Percentiles rank a stretch among this genome's conserved stretches.
Evolutionary conservation across 352 stramenopile genomes (phyloP).

Genomic region (Phytophthora cactorum): DNA sequence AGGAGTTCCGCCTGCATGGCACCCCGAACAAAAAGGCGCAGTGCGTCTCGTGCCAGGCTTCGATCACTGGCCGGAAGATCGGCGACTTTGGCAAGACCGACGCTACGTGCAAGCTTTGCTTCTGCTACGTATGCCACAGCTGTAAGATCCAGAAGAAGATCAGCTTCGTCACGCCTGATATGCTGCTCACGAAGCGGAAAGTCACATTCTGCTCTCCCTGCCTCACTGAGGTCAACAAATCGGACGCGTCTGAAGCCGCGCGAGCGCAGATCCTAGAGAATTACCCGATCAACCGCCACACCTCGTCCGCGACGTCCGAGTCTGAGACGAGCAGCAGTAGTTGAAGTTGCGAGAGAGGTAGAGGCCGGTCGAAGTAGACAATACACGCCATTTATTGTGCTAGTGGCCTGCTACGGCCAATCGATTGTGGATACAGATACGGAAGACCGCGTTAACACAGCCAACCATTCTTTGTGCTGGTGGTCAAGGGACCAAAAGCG

Average conservation of each 20-base stretch:
- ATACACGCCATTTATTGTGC: constrained; percentile 18
- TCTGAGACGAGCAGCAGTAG: constrained; percentile 31
- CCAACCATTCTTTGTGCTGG: constrained; percentile 4
- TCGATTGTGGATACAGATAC: background rate
- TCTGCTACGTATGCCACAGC: constrained; percentile 33
- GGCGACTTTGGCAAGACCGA: constrained; percentile 37
- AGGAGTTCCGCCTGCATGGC: constrained; percentile 25
- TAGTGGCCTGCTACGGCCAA: background rate
- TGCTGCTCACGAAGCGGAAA: constrained; percentile 29
- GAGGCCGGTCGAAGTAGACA: constrained; percentile 7
- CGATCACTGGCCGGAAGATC: constrained; percentile 27
- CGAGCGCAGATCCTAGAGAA: constrained; percentile 33
- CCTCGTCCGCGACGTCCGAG: constrained; percentile 27
- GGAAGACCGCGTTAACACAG: background rate
- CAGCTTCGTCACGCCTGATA: constrained; percentile 41
- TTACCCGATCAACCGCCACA: constrained; percentile 17
- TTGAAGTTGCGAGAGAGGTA: constrained; percentile 3
- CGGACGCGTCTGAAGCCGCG: constrained; percentile 31
- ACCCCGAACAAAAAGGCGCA: constrained; percentile 25
- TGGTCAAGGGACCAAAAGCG: background rate
- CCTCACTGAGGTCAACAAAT: constrained; percentile 25
- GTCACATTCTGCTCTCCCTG: constrained; percentile 42
- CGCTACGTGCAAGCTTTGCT: constrained; percentile 43
- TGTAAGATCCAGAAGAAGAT: constrained; percentile 49
- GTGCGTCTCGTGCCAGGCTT: constrained; percentile 31